Evolutionary conservation across 2,329 filamentous ascomycete species (phyloP), one percentile per base, ranked within the genome.

Genomic region (Pseudogymnoascus destructans): DNA sequence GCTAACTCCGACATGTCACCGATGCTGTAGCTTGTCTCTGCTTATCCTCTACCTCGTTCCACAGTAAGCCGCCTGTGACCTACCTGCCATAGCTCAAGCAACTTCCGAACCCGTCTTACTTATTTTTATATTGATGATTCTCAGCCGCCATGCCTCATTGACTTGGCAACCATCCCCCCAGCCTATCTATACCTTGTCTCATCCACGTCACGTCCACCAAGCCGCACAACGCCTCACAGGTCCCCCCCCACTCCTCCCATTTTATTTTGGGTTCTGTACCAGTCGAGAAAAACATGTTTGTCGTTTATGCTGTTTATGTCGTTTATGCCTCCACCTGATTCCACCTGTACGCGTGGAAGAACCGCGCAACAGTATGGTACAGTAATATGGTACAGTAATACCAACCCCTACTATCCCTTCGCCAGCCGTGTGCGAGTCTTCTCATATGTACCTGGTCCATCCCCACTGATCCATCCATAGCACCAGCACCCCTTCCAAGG

Each of bases 21-120:
- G 40, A 46, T 46, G 11, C 40, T 46, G 40, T 21, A 46, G 19
- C 40, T 25, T 23, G 40, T 46, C 40, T n/a, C 8, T 46, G 2
- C 10, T 13, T 11, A 1, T 8, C 17, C 38, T 42, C 38, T 13
- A 46, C 11, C 6, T 46, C 21, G 40, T 46, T 25, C 40, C 40
- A 25, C 40, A 46, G 25, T 25, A 46, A 46, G 40, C 40, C 40
- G 40, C 40, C 21, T n/a, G 21, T 23, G 40, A 25, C 40, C 40
- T 25, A 25, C 40, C 40, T 25, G 21, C 1, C 6, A 46, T 23
- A 46, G 40, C 40, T 46, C 11, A 7, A 46, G 40, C 40, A 9
- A 25, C 40, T n/a, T 46, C 40, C 21, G 40, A 46, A 46, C 40
- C 40, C 40, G 40, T 46, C 40, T 46, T 25, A 46, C 40, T 46